Evolutionary conservation across 2,329 filamentous ascomycete genomes (phyloP), one percentile per base, ranked within the genome.

Genomic region (Sarocladiaceae sp.): DNA sequence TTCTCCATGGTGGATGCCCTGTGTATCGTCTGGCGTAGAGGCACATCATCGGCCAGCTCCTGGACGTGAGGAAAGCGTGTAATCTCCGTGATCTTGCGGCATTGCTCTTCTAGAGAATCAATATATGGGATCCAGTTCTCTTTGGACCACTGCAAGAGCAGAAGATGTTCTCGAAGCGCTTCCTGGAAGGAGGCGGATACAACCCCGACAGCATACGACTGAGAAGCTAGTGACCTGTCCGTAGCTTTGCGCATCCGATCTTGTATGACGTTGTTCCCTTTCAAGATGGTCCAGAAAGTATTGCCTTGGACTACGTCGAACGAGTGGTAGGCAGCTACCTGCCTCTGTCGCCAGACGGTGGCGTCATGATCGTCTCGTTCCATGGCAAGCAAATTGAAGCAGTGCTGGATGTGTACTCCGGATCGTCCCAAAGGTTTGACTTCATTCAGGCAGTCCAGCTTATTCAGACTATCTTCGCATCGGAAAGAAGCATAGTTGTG

Each of bases 271-370:
- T 16, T 24, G 15, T 41, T 29, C 12, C 37, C 37, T 41, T 41
- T 41, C 9, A 41, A 18, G 24, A 41, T 18, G 9, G 19, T 41
- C 37, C 37, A 41, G 23, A 41, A 27, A 4, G n/a, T 16, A 27
- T 27, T 41, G n/a, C 37, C 37, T 9, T 41, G 12, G 7, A 29
- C 6, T 3, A 29, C 3, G 37, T 41, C 37, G 20, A 41, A 41
- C 5, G 37, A 29, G n/a, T 41, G 37, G 23, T 41, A 41, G 10
- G 37, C 37, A 11, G 37, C 21, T 15, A 41, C 37, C 16, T 41
- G 37, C 15, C 37, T 41, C 37, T 41, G 37, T 9, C 4, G 21
- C 37, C 37, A 41, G 5, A 5, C n/a, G 3, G 4, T 18, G 7
- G 37, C 3, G 11, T 41, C 24, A 7, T 23, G 11, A 12, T 39